phyloP scores from a whole-genome alignment of 805 yeast species.

The Wickerhamiella bombiphila region DNA sequence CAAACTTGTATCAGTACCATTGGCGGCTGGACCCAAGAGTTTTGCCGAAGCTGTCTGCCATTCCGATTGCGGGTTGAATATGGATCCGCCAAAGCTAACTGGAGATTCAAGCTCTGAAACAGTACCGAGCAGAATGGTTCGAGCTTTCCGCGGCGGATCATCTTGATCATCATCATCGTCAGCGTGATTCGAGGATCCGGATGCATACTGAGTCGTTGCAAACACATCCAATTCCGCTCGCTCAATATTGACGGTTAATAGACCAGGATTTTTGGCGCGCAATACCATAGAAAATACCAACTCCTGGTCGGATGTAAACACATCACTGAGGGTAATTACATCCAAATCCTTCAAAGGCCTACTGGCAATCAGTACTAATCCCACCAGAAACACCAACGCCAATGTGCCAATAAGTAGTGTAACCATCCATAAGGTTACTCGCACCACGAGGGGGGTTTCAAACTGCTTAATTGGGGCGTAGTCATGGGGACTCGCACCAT shows the following conservation, averaged over 20 bases:
- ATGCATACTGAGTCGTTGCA: constrained; percentile 28
- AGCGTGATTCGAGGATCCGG: no score
- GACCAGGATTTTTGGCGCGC: constrained; percentile 78
- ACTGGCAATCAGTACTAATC: constrained; percentile 73
- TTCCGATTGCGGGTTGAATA: constrained; percentile 47
- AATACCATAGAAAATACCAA: constrained; percentile 63
- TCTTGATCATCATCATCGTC: constrained; percentile 9
- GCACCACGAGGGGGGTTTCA: constrained; percentile 13
- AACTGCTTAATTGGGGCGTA: constrained; percentile 14
- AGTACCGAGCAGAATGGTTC: constrained; percentile 66
- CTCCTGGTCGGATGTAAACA: constrained; percentile 72
- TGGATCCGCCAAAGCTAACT: constrained; percentile 59
- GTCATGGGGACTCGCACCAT: constrained; percentile 30
- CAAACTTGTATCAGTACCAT: constrained; percentile 21
- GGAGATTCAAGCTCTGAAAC: constrained; percentile 55
- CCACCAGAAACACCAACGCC: constrained; percentile 57
- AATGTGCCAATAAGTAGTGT: constrained; percentile 15
- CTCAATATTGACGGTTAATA: constrained; percentile 47
- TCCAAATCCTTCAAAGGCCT: constrained; percentile 62
- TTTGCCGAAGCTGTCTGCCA: constrained; percentile 57
- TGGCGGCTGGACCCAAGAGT: constrained; percentile 54
- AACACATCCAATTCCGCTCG: constrained; percentile 71
- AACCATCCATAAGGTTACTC: constrained; percentile 23
- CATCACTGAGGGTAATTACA: constrained; percentile 47
- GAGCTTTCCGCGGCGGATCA: constrained; percentile 15